These are phyloP conservation scores for Colletotrichum destructivum DNA, from an alignment of 2,329 filamentous ascomycete genomes.

Conservation along the genomic window DNA sequence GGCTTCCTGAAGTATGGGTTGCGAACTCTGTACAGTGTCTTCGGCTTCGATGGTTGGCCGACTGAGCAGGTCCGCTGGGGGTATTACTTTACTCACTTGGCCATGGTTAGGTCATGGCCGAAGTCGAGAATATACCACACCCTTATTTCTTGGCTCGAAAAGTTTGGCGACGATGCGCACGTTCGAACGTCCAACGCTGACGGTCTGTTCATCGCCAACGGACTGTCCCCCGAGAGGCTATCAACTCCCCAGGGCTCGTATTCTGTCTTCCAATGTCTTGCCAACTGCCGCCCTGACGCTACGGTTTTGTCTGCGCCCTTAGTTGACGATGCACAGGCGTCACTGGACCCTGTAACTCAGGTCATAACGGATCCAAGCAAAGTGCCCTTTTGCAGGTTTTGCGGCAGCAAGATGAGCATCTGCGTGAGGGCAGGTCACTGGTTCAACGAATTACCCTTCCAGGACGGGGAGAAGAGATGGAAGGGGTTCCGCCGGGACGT, in stretches of 20 bases:
- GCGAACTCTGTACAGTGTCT: slow-evolving; percentile 51
- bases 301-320: slow-evolving; percentile 45
- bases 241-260: slow-evolving; percentile 53
- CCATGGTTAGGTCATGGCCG: slow-evolving; percentile 48
- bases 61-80: slow-evolving; percentile 50
- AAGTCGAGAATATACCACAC: slow-evolving; percentile 45
- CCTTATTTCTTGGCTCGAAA: slow-evolving; percentile 38
- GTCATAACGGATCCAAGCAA: slow-evolving; percentile 38
- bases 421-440: slow-evolving; percentile 44
- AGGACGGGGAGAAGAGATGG: slow-evolving; percentile 40
- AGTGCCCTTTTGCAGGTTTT: slow-evolving; percentile 43
- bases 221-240: slow-evolving; percentile 45
- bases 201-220: slow-evolving; percentile 50
- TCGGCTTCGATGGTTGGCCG: slow-evolving; percentile 50
- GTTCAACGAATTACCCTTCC: slow-evolving; percentile 44
- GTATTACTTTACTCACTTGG: slow-evolving; percentile 52
- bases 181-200: slow-evolving; percentile 54
- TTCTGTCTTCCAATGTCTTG: slow-evolving; percentile 49
- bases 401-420: slow-evolving; percentile 42
- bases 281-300: slow-evolving; percentile 49
- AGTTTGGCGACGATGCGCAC: slow-evolving; percentile 31
- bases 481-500: slow-evolving; percentile 31
- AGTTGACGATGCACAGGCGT: slow-evolving; percentile 46
- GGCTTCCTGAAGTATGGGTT: slow-evolving; percentile 49
- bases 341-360: slow-evolving; percentile 46